Conservation (phyloP, 2,329 filamentous ascomycete species). For the Orbilia quercus region DNA sequence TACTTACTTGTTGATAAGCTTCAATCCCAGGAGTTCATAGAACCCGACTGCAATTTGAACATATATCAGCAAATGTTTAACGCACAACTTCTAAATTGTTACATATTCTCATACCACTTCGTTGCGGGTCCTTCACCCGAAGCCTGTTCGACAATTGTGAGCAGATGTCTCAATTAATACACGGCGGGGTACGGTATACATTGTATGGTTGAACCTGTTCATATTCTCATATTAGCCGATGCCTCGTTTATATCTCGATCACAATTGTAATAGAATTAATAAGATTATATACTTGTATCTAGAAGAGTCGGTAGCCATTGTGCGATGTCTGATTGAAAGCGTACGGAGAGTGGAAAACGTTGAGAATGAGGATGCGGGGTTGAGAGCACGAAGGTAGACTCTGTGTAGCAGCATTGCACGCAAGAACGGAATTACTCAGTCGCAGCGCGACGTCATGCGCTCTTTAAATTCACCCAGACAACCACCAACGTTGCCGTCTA, state of each 20-base stretch:
- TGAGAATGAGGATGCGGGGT: conserved; percentile 12
- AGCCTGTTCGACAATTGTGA: conserved; percentile 71
- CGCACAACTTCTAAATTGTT: no score
- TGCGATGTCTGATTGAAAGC: conserved; percentile 58
- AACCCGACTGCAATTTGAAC: conserved; percentile 74
- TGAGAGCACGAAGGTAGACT: conserved; percentile 30
- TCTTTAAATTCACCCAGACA: no score
- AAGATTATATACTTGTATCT: conserved; percentile 73
- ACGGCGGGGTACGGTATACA: conserved; percentile 40
- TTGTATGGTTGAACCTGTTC: conserved; percentile 58
- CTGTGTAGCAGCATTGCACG: conserved; percentile 22
- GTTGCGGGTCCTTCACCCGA: conserved; percentile 92
- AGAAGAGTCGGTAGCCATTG: conserved; percentile 69
- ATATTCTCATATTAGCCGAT: conserved; percentile 30
- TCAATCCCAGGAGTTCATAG: conserved; percentile 93
- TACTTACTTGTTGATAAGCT: conserved; percentile 75
- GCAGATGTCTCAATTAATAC: conserved; percentile 28
- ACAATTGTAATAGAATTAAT: conserved; percentile 59
- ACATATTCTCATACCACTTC: conserved; percentile 68
- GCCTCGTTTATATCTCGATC: conserved; percentile 26
- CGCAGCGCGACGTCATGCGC: no score
- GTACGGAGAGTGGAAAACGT: conserved; percentile 7
- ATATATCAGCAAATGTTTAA: not conserved
- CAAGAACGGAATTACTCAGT: no score
- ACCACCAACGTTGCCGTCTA: no score